A percentile compares a stretch with the other conserved stretches of the same genome.
phyloP scores from a whole-genome alignment of 1,284 basidiomycete genomes.

The Cyathus olla region DNA sequence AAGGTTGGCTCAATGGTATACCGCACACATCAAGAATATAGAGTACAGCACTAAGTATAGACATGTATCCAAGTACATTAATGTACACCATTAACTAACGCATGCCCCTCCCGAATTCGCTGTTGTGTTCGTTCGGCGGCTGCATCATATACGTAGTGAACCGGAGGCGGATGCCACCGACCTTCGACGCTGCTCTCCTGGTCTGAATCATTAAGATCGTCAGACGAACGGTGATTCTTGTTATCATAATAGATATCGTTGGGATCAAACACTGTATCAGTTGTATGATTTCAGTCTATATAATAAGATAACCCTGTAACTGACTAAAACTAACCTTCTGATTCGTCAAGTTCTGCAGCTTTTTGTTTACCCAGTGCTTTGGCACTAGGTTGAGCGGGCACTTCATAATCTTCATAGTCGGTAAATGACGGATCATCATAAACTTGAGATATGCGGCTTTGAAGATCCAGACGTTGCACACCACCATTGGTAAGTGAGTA shows the following conservation, averaged over 20 bases:
- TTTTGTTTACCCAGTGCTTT: slow-evolving; percentile 86
- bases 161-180: slow-evolving; percentile 54
- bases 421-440: slow-evolving; percentile 2
- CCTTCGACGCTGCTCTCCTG: slow-evolving; percentile 38
- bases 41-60: neutral
- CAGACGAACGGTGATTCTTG: slow-evolving; percentile 32
- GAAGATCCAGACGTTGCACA: slow-evolving; percentile 5
- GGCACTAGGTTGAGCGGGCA: slow-evolving; percentile 68
- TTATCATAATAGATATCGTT: slow-evolving; percentile 38
- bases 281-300: too few species aligned
- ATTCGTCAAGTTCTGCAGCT: slow-evolving; percentile 59
- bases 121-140: slow-evolving; percentile 80
- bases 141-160: slow-evolving; percentile 84
- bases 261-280: slow-evolving; percentile 30
- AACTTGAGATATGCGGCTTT: slow-evolving; percentile 2
- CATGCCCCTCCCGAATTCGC: slow-evolving; percentile 60
- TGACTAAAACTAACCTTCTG: slow-evolving; percentile 54
- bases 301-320: neutral
- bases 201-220: slow-evolving; percentile 44
- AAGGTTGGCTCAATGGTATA: too few species aligned
- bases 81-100: slow-evolving; percentile 42
- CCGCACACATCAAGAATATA: neutral
- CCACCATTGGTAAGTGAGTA: neutral
- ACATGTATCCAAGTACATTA: slow-evolving; percentile 20
- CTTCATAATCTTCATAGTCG: slow-evolving; percentile 43